Conservation (phyloP, 2,329 filamentous ascomycete genomes). For the Stachybotrys elegans region DNA sequence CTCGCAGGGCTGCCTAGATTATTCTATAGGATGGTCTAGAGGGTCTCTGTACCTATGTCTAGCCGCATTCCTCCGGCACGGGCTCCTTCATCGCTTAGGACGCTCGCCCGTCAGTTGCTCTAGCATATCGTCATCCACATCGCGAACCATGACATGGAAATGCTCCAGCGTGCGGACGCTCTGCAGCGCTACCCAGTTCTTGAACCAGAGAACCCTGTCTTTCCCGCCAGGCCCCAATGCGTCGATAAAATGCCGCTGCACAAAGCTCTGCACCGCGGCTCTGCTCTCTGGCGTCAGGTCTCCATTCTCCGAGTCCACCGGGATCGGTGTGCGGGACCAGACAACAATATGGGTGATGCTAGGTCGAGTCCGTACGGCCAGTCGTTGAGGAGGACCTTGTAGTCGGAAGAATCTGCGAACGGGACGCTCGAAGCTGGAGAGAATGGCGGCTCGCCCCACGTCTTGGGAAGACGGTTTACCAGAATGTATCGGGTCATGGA, state of each 20-base stretch:
- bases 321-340: conserved; percentile 81
- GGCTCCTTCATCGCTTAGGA: conserved; percentile 26
- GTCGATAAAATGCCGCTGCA: conserved; percentile 63
- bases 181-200: conserved; percentile 87
- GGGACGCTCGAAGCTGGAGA: conserved; percentile 43
- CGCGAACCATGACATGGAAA: conserved; percentile 69
- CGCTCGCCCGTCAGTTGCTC: conserved; percentile 48
- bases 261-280: conserved; percentile 60
- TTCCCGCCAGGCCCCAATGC: conserved; percentile 44
- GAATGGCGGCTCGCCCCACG: conserved; percentile 62
- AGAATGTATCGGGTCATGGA: conserved; percentile 77
- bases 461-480: conserved; percentile 58
- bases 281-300: conserved; percentile 67
- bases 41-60: background rate
- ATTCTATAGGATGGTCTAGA: conserved; percentile 4
- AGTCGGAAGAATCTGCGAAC: conserved; percentile 51
- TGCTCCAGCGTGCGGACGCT: conserved; percentile 85
- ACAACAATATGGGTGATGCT: conserved; percentile 78
- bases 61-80: conserved; percentile 8
- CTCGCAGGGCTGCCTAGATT: conserved; percentile 46
- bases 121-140: conserved; percentile 46
- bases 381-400: conserved; percentile 77
- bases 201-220: conserved; percentile 73
- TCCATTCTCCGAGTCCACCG: conserved; percentile 64
- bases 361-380: conserved; percentile 81